Evolutionary conservation across 1,139 yeast genomes (phyloP).

Genomic region (Zygoascus meyerae): DNA sequence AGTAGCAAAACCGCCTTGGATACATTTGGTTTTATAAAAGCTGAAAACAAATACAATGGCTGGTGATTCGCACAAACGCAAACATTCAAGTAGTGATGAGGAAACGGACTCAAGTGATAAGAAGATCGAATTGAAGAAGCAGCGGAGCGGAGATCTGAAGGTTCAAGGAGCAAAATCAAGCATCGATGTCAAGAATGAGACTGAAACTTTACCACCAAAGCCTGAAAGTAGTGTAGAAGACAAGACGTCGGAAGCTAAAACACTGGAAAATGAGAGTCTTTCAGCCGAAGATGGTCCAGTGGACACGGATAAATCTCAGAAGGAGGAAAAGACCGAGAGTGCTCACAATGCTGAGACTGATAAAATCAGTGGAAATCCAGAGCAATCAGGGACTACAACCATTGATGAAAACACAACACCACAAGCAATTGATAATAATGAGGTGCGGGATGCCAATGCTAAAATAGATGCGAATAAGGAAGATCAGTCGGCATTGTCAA

Average conservation of each 20-base stretch:
- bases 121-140: slow-evolving; percentile 4
- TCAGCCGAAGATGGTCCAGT: neutral
- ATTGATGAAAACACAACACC: slow-evolving; percentile 1
- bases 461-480: slow-evolving; percentile 8
- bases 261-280: slow-evolving; percentile 1
- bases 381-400: neutral
- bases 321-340: slow-evolving; percentile 9
- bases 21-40: neutral
- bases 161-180: slow-evolving; percentile 10
- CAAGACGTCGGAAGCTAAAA: slow-evolving; percentile 1
- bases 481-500: neutral
- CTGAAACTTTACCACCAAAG: slow-evolving; percentile 2
- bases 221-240: slow-evolving; percentile 4
- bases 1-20: neutral
- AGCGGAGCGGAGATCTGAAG: neutral
- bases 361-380: neutral
- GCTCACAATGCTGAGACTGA: slow-evolving; percentile 1
- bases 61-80: slow-evolving; percentile 11
- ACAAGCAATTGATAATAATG: neutral
- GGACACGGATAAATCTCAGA: slow-evolving; percentile 3
- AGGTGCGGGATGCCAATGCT: slow-evolving; percentile 1
- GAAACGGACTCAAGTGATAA: slow-evolving; percentile 6
- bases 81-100: slow-evolving; percentile 10
- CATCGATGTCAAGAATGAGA: slow-evolving; percentile 12
- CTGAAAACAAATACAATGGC: neutral